Evolutionary conservation across 208 protist species (phyloP), one percentile per base, ranked within the genome.

Genomic region (Novymonas esmeraldas): DNA sequence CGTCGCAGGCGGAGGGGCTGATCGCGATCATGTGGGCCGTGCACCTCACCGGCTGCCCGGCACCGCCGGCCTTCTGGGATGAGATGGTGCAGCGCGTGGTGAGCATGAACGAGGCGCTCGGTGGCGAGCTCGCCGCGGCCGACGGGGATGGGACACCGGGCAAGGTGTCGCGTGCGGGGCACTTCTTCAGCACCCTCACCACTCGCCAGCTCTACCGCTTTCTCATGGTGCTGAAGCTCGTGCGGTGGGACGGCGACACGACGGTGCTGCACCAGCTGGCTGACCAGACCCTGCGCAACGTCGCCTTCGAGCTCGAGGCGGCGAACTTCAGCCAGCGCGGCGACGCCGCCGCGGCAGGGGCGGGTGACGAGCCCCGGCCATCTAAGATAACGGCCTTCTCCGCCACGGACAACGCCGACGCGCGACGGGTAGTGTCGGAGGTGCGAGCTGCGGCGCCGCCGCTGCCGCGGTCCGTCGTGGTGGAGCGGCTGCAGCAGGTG

Each of bases 151-250:
- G 18, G 1, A 48, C 18, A 51, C 6, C 6, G 2, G 10, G 60
- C 1, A 52, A 58, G 20, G 49, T 1, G 29, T 24, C 46, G 13
- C 55, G 18, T 6, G 77, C 64, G 1, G 84, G 84, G 2, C 88
- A 94, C 64, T 81, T 94, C 10, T 94, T 94, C 64, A 89, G 84
- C 39, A 79, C 82, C 9, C 68, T 94, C 18, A 87, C 84, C 1
- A 94, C 88, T 14, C 71, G 88, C n/a, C 84, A 94, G 58, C 44
- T 94, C 24, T 94, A 83, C 70, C 89, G 89, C 59, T 54, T 81
- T 16, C 73, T 94, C 9, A 64, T 57, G 46, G 82, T 94, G 48
- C 70, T 91, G 49, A 74, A 78, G 60, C 50, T 59, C 18, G 82
- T 86, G 61, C 62, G 71, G 22, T 92, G 82, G 80, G 64, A 63